A percentile compares a stretch with the other conserved stretches of the same genome.
phyloP scores from a whole-genome alignment of 2,329 filamentous ascomycete genomes.

The Scorias spongiosa region DNA sequence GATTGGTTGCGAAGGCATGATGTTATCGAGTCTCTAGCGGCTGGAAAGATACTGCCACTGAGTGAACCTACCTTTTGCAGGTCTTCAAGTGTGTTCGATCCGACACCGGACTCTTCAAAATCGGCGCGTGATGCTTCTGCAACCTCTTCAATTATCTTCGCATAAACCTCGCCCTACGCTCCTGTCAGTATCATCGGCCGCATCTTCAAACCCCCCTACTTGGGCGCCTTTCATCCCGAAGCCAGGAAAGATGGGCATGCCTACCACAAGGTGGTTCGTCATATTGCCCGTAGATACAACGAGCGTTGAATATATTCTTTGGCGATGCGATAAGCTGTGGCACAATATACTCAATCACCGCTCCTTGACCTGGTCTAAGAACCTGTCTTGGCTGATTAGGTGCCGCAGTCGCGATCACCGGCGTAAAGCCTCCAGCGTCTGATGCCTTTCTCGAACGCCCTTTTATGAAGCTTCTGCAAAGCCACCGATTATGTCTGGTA shows the following conservation, averaged over 20 bases:
- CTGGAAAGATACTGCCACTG: too few species aligned
- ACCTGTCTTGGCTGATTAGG: too few species aligned
- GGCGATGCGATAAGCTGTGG: too few species aligned
- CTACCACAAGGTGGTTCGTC: slow-evolving; percentile 10
- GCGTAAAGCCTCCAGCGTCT: too few species aligned
- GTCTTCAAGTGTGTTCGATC: slow-evolving; percentile 72
- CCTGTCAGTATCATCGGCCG: slow-evolving; percentile 6
- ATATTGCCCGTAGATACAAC: slow-evolving; percentile 2
- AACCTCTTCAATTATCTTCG: slow-evolving; percentile 48
- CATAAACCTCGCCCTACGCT: slow-evolving; percentile 59
- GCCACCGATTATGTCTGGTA: too few species aligned
- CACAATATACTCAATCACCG: too few species aligned
- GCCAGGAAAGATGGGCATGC: slow-evolving; percentile 1
- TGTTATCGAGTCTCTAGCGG: too few species aligned
- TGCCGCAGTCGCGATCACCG: too few species aligned
- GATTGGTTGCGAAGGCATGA: too few species aligned
- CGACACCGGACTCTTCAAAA: slow-evolving; percentile 92
- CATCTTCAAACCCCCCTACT: background rate
- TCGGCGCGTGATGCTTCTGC: slow-evolving; percentile 59
- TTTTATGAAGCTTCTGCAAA: too few species aligned
- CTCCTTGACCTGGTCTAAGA: too few species aligned
- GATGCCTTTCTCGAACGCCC: too few species aligned
- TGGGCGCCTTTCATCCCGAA: background rate
- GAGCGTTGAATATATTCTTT: background rate
- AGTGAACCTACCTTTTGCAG: slow-evolving; percentile 56